phyloP scores from a whole-genome alignment of 169 alveolate species.

The Plasmodium relictum region DNA sequence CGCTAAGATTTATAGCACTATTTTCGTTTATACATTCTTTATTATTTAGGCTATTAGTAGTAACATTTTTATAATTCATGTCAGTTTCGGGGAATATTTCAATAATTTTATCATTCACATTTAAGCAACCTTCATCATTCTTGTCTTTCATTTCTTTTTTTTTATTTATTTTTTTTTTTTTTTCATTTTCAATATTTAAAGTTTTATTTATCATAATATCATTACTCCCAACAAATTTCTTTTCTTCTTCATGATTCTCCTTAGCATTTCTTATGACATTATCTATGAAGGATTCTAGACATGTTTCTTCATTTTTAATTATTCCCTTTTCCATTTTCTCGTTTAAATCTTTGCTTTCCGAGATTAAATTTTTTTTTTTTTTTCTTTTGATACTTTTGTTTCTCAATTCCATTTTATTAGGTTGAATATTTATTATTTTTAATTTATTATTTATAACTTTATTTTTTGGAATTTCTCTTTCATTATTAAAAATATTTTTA shows the following conservation, averaged over 20 bases:
- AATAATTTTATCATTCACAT: not conserved
- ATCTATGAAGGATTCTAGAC: no score
- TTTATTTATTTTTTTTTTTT: not conserved
- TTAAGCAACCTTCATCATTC: not conserved
- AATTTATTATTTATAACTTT: conserved; percentile 6
- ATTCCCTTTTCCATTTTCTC: conserved; percentile 20
- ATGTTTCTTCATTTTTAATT: not conserved
- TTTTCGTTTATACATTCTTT: not conserved
- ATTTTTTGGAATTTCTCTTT: conserved; percentile 2
- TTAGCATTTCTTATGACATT: not conserved
- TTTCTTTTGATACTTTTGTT: not conserved
- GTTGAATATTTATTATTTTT: conserved; percentile 12
- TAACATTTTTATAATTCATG: conserved; percentile 1
- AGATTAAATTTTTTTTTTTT: no score
- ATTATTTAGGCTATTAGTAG: not conserved
- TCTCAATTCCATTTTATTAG: conserved; percentile 28
- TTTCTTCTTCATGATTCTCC: not conserved
- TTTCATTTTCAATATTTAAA: not conserved
- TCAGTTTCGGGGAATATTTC: not conserved
- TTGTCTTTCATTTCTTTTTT: not conserved
- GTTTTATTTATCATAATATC: not conserved
- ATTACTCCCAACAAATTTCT: not conserved
- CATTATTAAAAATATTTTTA: conserved; percentile 3
- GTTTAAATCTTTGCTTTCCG: not conserved
- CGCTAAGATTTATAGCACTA: not conserved